Conservation (phyloP, 1,139 yeast species). For the Candida tetrigidarum region DNA sequence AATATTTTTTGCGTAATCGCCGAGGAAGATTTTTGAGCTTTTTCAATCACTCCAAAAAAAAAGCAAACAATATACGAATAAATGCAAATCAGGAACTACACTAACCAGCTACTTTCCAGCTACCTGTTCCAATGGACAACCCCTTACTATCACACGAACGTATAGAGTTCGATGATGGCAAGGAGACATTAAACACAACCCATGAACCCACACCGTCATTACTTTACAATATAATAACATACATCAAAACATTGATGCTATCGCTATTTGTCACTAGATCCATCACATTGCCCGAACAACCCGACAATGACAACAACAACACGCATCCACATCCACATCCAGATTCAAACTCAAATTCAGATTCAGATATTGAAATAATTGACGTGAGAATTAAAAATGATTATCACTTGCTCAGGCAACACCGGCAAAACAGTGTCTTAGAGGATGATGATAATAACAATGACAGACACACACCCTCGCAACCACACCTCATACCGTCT, state of each 20-base stretch:
- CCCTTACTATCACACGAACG: constrained; percentile 12
- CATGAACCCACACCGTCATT: not conserved
- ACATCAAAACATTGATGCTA: constrained; percentile 2
- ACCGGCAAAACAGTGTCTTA: constrained; percentile 1
- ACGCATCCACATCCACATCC: no score
- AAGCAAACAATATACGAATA: no score
- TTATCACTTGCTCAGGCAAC: constrained; percentile 13
- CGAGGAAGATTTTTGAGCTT: no score
- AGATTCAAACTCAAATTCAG: not conserved
- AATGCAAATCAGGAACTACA: no score
- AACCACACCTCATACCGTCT: no score
- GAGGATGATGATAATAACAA: constrained; percentile 10
- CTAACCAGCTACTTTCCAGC: not conserved
- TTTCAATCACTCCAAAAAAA: no score
- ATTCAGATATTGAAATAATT: constrained; percentile 17
- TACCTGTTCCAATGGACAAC: constrained; percentile 3
- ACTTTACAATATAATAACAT: not conserved
- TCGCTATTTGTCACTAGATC: constrained; percentile 1
- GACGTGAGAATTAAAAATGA: constrained; percentile 16
- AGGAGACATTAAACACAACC: no score
- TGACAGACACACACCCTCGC: not conserved
- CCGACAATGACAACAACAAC: no score
- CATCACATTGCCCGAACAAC: not conserved
- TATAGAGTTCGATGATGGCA: constrained; percentile 3
- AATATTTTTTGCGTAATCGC: no score